phyloP scores from a whole-genome alignment of 768 basidiomycete species.

The Termitomyces sp. region DNA sequence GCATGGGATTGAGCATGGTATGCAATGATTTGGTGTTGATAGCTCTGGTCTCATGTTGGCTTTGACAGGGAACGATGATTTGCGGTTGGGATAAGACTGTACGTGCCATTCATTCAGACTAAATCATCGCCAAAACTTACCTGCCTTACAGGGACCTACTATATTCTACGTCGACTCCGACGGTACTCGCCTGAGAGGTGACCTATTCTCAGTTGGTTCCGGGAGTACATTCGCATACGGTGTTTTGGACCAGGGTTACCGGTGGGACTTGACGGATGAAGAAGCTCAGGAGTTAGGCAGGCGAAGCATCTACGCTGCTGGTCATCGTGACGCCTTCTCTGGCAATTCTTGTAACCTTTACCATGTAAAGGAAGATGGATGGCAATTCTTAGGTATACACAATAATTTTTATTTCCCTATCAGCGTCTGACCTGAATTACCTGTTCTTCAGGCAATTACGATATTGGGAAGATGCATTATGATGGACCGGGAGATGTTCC shows the following conservation, averaged over 20 bases:
- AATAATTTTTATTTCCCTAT: not conserved
- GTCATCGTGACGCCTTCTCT: conserved; percentile 94
- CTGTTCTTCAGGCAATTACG: conserved; percentile 72
- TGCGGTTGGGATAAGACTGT: conserved; percentile 99
- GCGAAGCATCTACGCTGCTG: conserved; percentile 93
- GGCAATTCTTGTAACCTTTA: conserved; percentile 96
- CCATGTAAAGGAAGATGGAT: conserved; percentile 91
- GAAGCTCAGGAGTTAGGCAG: conserved; percentile 94
- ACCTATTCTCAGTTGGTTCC: conserved; percentile 98
- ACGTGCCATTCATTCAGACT: conserved; percentile 21
- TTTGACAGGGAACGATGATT: conserved; percentile 90
- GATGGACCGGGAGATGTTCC: conserved; percentile 71
- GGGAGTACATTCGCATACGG: conserved; percentile 99
- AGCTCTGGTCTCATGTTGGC: not conserved
- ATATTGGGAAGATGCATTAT: conserved; percentile 86
- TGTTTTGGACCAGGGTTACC: conserved; percentile 93
- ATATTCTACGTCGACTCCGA: conserved; percentile 98
- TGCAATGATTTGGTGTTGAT: conserved; percentile 17
- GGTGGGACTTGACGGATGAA: conserved; percentile 86
- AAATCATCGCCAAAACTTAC: not conserved
- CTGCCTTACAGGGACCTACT: conserved; percentile 66
- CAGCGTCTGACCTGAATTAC: not conserved
- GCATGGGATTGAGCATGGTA: conserved; percentile 98
- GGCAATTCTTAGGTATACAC: conserved; percentile 86
- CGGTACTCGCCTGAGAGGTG: conserved; percentile 90